Evolutionary conservation across 2,329 filamentous ascomycete genomes (phyloP).

Genomic region (Botrytis elliptica): DNA sequence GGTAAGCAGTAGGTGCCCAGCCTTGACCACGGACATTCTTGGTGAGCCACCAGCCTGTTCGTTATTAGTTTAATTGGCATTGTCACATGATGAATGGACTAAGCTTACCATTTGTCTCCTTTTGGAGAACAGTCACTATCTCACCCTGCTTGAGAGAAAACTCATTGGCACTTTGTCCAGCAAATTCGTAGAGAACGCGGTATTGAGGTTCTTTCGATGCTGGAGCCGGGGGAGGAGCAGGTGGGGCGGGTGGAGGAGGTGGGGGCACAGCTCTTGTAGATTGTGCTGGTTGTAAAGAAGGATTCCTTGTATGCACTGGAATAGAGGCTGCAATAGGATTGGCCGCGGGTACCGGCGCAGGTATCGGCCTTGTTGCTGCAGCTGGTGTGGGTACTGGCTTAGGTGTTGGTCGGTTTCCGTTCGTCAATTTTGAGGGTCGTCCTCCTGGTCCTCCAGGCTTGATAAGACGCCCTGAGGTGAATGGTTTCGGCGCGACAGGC

Average conservation of each 20-base stretch:
- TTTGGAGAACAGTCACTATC: constrained; percentile 84
- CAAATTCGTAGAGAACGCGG: constrained; percentile 91
- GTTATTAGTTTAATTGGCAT: constrained; percentile 40
- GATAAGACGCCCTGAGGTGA: constrained; percentile 90
- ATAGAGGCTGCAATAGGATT: constrained; percentile 41
- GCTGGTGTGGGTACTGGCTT: constrained; percentile 30
- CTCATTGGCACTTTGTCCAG: constrained; percentile 80
- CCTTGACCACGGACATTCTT: constrained; percentile 73
- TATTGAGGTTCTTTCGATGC: constrained; percentile 71
- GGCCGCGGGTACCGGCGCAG: constrained; percentile 21
- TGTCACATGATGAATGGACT: not conserved
- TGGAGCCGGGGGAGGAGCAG: constrained; percentile 66
- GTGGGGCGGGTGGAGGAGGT: constrained; percentile 57
- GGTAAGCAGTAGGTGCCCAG: constrained; percentile 92
- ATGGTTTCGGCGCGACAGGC: constrained; percentile 81
- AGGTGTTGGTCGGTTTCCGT: constrained; percentile 39
- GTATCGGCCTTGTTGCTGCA: constrained; percentile 24
- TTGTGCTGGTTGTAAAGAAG: constrained; percentile 28
- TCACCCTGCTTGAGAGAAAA: constrained; percentile 78
- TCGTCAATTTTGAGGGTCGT: constrained; percentile 69
- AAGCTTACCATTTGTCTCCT: constrained; percentile 85
- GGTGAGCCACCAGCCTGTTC: constrained; percentile 89
- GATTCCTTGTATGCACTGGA: constrained; percentile 55
- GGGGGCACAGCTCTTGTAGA: constrained; percentile 52
- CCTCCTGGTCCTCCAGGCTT: constrained; percentile 85